These are phyloP conservation scores for Rhodotorula sp. DNA, from an alignment of 1,284 basidiomycete genomes.

Conservation along the genomic window DNA sequence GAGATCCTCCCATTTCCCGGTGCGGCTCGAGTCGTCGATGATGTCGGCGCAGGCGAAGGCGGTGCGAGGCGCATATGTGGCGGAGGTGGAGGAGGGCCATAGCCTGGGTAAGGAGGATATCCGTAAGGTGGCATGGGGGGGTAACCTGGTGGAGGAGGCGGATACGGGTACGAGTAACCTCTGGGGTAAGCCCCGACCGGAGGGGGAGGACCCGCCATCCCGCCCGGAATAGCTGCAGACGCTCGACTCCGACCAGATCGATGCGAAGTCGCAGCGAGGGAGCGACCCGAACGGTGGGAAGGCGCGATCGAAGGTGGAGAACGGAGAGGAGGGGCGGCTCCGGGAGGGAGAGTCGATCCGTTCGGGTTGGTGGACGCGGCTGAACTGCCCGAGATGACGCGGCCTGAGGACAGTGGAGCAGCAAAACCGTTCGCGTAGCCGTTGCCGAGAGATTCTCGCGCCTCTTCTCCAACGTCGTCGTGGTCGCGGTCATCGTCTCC, in stretches of 20 bases:
- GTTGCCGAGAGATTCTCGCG: neutral
- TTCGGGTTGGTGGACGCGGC: neutral
- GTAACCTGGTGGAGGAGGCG: neutral
- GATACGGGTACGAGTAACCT: neutral
- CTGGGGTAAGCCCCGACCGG: neutral
- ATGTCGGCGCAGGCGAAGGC: neutral
- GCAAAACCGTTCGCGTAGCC: neutral
- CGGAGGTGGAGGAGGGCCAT: neutral
- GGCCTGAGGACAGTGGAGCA: too few relatives aligned
- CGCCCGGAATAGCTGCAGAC: neutral
- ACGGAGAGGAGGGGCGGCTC: neutral
- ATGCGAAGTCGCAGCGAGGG: neutral
- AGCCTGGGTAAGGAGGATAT: slow-evolving; percentile 3
- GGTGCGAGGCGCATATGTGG: neutral
- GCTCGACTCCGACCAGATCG: neutral
- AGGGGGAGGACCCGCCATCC: neutral
- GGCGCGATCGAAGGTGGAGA: slow-evolving; percentile 2
- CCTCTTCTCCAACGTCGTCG: neutral
- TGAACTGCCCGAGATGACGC: neutral
- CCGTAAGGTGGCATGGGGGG: slow-evolving; percentile 4
- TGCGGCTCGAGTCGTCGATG: neutral
- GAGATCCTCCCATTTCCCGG: neutral
- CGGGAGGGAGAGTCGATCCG: neutral
- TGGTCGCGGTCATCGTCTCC: neutral
- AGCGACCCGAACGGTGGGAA: neutral